Base-by-base conservation (phyloP, 345 rosid species). In the Camelina neglecta region DNA sequence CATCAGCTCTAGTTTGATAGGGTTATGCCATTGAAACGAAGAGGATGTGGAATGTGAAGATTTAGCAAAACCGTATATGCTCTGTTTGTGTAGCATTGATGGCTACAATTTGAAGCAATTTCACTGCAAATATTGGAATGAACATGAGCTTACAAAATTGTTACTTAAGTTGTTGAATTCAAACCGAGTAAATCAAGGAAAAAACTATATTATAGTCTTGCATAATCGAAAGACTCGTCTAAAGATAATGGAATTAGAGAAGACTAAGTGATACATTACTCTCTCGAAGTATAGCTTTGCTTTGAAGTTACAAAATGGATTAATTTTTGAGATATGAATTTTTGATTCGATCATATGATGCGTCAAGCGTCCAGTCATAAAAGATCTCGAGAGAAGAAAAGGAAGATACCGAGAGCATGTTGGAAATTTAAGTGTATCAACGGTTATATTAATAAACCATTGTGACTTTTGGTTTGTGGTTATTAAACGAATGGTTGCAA, bases 321-420 rank as follows among this genome's bases (percentile, higher is more conserved):
- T 29, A 47, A 6, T 20, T 42, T 31, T 12, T 15, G 4, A 55
- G 55, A 44, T 65, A 11, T 35, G 58, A 11, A 35, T 10, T 39
- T 29, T 39, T 7, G 65, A 56, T 56, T 21, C 56, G 63, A 54
- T 73, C 64, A 21, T 62, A 50, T 60, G 11, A 48, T 16, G 13
- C 18, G 8, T 8, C 21, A 42, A 2, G 44, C 50, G 21, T 62
- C 4, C 56, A 73, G 38, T 31, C 47, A 33, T 7, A 13, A 39
- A 50, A 9, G 13, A 13, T 64, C 13, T 64, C 13, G 69, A 63
- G 44, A 26, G 63, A 50, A 1, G 11, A 24, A 53, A 18, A 0
- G 11, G 35, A 53, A 41, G 50, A 50, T 51, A 51, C 1, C 11
- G 10, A 2, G n/a, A n/a, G n/a, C n/a, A n/a, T n/a, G n/a, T n/a